phyloP scores from a whole-genome alignment of 345 rosid genomes.

The Citrus hindsii region DNA sequence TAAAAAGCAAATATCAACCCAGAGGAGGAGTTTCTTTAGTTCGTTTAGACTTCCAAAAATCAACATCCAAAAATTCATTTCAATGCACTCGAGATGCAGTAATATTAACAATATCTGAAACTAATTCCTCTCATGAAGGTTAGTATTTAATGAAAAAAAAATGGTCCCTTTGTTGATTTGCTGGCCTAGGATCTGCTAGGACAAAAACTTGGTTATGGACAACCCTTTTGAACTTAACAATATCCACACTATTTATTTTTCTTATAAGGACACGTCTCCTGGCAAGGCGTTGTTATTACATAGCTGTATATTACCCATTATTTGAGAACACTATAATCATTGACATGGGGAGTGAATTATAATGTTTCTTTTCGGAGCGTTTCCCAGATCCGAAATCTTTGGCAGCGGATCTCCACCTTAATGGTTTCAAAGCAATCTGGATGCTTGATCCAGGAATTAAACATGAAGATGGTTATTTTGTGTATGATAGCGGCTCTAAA shows the following conservation, averaged over 20 bases:
- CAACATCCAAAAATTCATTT: not conserved
- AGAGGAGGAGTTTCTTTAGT: not conserved
- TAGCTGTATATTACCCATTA: no score
- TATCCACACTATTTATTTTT: not conserved
- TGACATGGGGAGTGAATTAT: not conserved
- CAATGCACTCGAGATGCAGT: not conserved
- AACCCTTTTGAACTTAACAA: not conserved
- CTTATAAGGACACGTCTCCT: not conserved
- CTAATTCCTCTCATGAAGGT: not conserved
- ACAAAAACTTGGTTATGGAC: not conserved
- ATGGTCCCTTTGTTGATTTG: not conserved
- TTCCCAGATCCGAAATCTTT: conserved; percentile 68
- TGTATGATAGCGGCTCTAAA: conserved; percentile 64
- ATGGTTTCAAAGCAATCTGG: conserved; percentile 6
- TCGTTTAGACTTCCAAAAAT: no score
- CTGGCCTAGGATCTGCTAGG: not conserved
- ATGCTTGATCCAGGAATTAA: conserved; percentile 62
- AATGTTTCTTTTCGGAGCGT: conserved; percentile 43
- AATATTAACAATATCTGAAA: no score
- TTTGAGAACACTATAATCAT: not conserved
- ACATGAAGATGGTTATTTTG: conserved; percentile 62
- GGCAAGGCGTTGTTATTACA: not conserved
- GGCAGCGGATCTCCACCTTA: conserved; percentile 51
- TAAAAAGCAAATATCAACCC: not conserved
- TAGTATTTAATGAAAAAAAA: no score